These are phyloP conservation scores for Coemansia sp. DNA, from an alignment of 192 early-diverging fungal species.

Conservation along the genomic window DNA sequence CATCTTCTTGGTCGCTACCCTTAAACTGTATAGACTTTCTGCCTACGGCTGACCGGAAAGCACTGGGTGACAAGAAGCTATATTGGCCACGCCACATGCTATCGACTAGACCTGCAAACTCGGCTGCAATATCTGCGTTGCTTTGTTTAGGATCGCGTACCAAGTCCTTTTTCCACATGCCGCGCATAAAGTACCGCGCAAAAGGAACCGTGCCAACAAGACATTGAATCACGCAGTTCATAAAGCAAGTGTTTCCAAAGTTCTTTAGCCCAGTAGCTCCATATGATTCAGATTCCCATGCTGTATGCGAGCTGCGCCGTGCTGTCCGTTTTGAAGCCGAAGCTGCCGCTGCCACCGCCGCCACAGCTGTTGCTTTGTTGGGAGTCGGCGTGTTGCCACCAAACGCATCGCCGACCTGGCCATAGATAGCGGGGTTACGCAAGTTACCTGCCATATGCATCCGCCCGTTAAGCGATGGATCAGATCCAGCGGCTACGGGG, in stretches of 20 bases:
- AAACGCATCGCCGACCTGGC: constrained; percentile 4
- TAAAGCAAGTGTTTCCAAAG: constrained; percentile 82
- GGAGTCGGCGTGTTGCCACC: not conserved
- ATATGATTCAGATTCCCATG: constrained; percentile 47
- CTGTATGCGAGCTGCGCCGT: too few species aligned
- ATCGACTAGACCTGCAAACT: constrained; percentile 74
- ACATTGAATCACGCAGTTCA: constrained; percentile 82
- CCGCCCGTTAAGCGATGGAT: constrained; percentile 44
- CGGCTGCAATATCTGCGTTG: constrained; percentile 64
- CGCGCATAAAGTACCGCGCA: constrained; percentile 68
- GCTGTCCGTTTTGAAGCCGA: not conserved
- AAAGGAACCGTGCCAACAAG: constrained; percentile 68
- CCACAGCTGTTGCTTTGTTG: too few species aligned
- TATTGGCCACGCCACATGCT: constrained; percentile 82
- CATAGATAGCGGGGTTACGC: constrained; percentile 24
- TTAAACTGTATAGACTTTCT: constrained; percentile 77
- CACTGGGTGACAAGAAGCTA: constrained; percentile 69
- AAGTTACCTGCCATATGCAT: constrained; percentile 38
- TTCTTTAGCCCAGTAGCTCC: constrained; percentile 74
- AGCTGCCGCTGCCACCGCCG: too few species aligned
- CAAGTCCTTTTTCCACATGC: constrained; percentile 43
- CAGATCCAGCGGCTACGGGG: constrained; percentile 34
- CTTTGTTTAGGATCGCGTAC: constrained; percentile 55
- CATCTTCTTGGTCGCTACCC: constrained; percentile 92
- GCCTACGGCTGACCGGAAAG: constrained; percentile 73